Evolutionary conservation across 352 stramenopile species (phyloP).

Genomic region (Phytopythium delawarense): DNA sequence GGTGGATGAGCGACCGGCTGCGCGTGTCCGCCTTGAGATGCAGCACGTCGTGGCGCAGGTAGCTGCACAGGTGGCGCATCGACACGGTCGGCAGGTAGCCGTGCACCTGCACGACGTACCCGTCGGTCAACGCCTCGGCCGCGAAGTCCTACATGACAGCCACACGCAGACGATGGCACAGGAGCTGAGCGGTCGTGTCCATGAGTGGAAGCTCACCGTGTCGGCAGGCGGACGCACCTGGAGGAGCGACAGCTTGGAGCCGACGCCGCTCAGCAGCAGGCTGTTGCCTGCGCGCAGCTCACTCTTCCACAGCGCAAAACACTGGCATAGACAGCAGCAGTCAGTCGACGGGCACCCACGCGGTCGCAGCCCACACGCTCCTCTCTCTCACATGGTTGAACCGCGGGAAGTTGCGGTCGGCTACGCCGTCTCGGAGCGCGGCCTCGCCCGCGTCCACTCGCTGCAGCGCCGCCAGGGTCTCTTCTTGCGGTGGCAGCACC

Average conservation of each 20-base stretch:
- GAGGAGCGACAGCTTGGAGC: slow-evolving; percentile 48
- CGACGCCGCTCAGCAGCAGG: slow-evolving; percentile 46
- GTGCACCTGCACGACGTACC: slow-evolving; percentile 45
- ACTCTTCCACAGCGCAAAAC: slow-evolving; percentile 38
- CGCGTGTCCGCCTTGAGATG: background rate
- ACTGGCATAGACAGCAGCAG: background rate
- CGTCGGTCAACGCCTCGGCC: slow-evolving; percentile 18
- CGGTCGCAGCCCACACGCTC: too few species aligned
- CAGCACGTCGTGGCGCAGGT: slow-evolving; percentile 33
- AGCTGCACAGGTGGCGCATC: slow-evolving; percentile 32
- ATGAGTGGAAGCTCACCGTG: too few species aligned
- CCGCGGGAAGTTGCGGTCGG: background rate
- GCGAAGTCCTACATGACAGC: slow-evolving; percentile 35
- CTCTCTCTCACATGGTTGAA: slow-evolving; percentile 11
- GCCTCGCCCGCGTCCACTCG: slow-evolving; percentile 16
- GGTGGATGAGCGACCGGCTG: slow-evolving; percentile 1
- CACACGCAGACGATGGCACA: background rate
- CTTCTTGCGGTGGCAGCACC: slow-evolving; percentile 12
- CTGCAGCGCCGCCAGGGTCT: slow-evolving; percentile 21
- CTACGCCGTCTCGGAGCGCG: background rate
- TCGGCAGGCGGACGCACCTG: slow-evolving; percentile 27
- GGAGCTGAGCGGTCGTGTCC: background rate
- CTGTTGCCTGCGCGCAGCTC: slow-evolving; percentile 45
- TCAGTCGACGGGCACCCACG: background rate
- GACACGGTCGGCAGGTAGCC: slow-evolving; percentile 53